Base-by-base conservation (phyloP, 257 asterid genomes). In the Ilex aquifolium region DNA sequence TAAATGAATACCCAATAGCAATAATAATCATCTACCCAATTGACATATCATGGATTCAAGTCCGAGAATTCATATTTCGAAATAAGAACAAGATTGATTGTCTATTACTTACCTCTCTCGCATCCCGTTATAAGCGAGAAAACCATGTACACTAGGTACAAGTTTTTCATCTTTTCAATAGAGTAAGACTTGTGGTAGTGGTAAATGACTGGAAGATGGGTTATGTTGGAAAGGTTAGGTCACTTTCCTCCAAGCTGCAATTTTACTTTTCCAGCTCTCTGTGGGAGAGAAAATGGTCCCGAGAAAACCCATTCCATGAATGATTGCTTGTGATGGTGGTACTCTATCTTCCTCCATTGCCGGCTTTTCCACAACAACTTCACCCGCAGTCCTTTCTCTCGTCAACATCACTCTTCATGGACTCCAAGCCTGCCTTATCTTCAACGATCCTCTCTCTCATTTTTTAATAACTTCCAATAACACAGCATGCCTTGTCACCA, bases 171-270 rank as follows among this genome's bases (percentile, higher is more conserved):
- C 27, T 21, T 21, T 21, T 21, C 27, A 21, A 21, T 21, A 21
- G 27, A 21, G 1, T 21, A 21, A 21, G 27, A 21, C 27, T 21
- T 21, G 27, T 21, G 27, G 42, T 56, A 70, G 5, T 44, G 57
- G 36, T 54, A 40, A 32, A 52, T 16, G 70, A 64, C 64, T 54
- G 46, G 42, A 7, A 16, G 49, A 32, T 46, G 49, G 48, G 53
- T 16, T 57, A 32, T 57, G 44, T 52, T 46, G 62, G 53, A 68
- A 50, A 7, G 44, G 69, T 60, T 10, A 13, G 36, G 75, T 65
- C 69, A 14, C 48, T 69, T 57, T 74, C 75, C 11, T 74, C 75
- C 11, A 40, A 54, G 48, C 69, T 65, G 66, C 68, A 69, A 72
- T 46, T 59, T 56, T 46, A 10, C 48, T 9, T 46, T 7, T 68